phyloP scores from a whole-genome alignment of 2,329 filamentous ascomycete genomes.

The Fusarium guadeloupense region DNA sequence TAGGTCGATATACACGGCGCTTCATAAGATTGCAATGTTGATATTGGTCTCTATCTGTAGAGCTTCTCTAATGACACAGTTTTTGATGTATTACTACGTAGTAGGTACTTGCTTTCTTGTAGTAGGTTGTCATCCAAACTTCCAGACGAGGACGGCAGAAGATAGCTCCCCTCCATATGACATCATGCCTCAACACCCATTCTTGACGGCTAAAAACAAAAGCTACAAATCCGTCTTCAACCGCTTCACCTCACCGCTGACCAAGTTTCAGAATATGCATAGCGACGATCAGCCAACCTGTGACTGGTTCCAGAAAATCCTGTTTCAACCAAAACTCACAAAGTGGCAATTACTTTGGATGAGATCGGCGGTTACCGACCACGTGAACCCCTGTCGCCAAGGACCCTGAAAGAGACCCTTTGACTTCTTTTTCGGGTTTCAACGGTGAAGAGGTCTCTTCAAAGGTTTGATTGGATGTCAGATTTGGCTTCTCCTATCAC shows the following conservation, averaged over 20 bases:
- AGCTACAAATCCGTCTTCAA: background rate
- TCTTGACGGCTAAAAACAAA: conserved; percentile 7
- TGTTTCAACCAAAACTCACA: conserved; percentile 31
- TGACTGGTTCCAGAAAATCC: conserved; percentile 35
- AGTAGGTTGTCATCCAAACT: background rate
- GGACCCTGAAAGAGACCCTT: conserved; percentile 22
- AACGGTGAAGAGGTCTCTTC: conserved; percentile 13
- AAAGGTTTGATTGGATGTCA: conserved; percentile 35
- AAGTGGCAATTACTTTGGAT: conserved; percentile 32
- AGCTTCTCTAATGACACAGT: too few species aligned
- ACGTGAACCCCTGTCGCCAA: conserved; percentile 27
- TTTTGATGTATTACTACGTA: too few species aligned
- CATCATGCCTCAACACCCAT: conserved; percentile 15
- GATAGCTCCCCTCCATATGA: conserved; percentile 19
- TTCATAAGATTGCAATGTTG: conserved; percentile 16
- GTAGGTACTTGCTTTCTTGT: too few species aligned
- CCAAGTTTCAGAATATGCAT: conserved; percentile 39
- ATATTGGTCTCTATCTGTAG: background rate
- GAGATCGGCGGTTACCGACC: conserved; percentile 35
- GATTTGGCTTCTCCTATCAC: conserved; percentile 11
- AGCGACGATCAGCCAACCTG: conserved; percentile 25
- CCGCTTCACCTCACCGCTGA: conserved; percentile 3
- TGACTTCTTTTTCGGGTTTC: conserved; percentile 11
- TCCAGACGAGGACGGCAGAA: background rate
- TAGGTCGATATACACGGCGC: conserved; percentile 25